These are phyloP conservation scores for Astrephomene gubernaculifera DNA, from an alignment of 139 green algal genomes.

Conservation along the genomic window DNA sequence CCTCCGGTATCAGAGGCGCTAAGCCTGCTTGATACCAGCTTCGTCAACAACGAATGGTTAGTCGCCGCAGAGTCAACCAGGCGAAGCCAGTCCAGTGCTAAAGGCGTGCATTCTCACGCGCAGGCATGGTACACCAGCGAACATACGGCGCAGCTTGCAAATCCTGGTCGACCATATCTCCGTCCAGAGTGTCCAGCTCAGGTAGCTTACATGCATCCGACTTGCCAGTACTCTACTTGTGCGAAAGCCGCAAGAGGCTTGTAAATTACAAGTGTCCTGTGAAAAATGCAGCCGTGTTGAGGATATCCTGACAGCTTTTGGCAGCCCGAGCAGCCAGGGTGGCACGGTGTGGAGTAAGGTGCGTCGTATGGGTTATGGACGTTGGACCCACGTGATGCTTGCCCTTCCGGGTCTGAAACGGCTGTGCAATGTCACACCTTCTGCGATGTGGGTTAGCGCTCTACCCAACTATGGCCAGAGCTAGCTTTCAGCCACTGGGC, in stretches of 20 bases:
- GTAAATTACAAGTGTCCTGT: not conserved
- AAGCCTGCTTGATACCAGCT: conserved; percentile 39
- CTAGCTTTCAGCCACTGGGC: too few relatives aligned
- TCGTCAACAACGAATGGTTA: conserved; percentile 55
- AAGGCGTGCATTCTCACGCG: not conserved
- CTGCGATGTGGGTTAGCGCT: too few relatives aligned
- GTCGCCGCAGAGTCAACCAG: not conserved
- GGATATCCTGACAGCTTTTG: conserved; percentile 54
- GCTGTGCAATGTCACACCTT: too few relatives aligned
- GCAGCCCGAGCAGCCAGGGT: conserved; percentile 52
- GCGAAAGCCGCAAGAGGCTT: not conserved
- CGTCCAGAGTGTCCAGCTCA: conserved; percentile 50
- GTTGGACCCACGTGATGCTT: too few relatives aligned
- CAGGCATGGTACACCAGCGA: conserved; percentile 52
- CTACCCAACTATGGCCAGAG: too few relatives aligned
- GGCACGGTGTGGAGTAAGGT: conserved; percentile 63
- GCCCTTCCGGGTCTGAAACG: too few relatives aligned
- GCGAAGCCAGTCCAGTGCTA: not conserved
- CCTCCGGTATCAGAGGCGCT: conserved; percentile 51
- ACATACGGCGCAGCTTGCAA: conserved; percentile 46
- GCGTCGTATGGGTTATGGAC: not conserved
- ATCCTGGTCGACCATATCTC: conserved; percentile 59
- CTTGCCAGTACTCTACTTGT: too few relatives aligned
- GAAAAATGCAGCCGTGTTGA: conserved; percentile 55
- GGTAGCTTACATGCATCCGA: conserved; percentile 5